Evolutionary conservation across 176 grass and related monocot species (phyloP), one percentile per base, ranked within the genome.

Genomic region (Triticum monococcum): DNA sequence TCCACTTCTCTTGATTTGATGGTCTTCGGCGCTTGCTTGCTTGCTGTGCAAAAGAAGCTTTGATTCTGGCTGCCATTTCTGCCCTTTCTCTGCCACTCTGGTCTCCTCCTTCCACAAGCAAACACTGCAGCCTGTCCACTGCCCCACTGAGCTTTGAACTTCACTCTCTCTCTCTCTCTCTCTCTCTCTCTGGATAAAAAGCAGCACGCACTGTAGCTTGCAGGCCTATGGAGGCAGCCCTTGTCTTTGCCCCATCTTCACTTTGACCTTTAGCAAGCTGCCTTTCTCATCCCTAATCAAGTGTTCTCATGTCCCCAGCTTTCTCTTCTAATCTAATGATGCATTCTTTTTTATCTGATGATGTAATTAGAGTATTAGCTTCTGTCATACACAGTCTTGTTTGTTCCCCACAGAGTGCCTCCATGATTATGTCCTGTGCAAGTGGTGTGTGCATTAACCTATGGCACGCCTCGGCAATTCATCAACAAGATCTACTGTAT

Each of bases 1-100:
- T 75, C 43, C 40, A 9, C 40, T 41, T 9, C 43, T 4, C 43
- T 45, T 23, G 63, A 79, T 79, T 61, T 65, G 35, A 61, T 91
- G 79, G 80, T 36, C 71, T 90, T 81, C 84, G 85, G 68, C 46
- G 82, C 83, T 92, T 94, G 84, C 86, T 92, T 89, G 72, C 72
- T 75, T 75, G 86, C 82, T 76, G 89, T 62, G 79, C 69, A 92
- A 96, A 92, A 92, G 93, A 90, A 94, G 90, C 86, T 95, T 88
- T 92, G 88, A 91, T 93, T 95, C 92, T 28, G 36, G 23, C 26
- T 83, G 43, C 83, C 73, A 83, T 78, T 32, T 11, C 80, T 79
- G 57, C 76, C 65, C 40, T 57, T 86, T 72, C 56, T 64, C 81
- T 91, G 81, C 57, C 57, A 33, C 36, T 92, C 68, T 84, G 81